A percentile compares a stretch with the other conserved stretches of the same genome.
Evolutionary conservation across 23 red algal species (phyloP).

Genomic region (Gracilaria gracilis): DNA sequence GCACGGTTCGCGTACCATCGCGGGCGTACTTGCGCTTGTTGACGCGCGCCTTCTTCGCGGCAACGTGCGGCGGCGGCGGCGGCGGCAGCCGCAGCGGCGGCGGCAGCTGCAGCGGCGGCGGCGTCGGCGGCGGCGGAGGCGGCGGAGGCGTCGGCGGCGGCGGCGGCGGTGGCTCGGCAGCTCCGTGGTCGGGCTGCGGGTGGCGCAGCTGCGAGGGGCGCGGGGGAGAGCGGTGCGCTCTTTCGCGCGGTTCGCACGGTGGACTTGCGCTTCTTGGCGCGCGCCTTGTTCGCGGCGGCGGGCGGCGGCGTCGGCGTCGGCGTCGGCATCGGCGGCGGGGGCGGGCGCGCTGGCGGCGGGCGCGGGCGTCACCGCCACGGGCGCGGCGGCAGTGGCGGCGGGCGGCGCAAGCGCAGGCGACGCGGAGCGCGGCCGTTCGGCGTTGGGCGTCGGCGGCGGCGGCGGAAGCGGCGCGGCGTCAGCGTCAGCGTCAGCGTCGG

Average conservation of each 20-base stretch:
- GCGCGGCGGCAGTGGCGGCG: background rate
- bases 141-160: background rate
- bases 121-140: background rate
- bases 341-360: background rate
- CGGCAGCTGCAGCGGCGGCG: no score
- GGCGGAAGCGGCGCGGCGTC: background rate
- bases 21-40: no score
- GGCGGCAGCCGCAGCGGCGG: no score
- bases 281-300: background rate
- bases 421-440: background rate
- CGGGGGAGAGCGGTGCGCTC: no score
- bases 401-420: background rate
- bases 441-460: background rate
- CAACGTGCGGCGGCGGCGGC: no score
- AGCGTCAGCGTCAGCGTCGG: background rate
- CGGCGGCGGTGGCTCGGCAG: background rate
- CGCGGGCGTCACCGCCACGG: background rate
- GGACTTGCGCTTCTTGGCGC: background rate
- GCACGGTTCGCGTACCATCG: no score
- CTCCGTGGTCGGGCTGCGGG: no score
- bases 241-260: no score
- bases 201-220: no score
- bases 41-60: no score
- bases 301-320: background rate
- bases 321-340: background rate